Evolutionary conservation across 768 basidiomycete species (phyloP), one percentile per base, ranked within the genome.

Genomic region (Tubosaeta sp.): DNA sequence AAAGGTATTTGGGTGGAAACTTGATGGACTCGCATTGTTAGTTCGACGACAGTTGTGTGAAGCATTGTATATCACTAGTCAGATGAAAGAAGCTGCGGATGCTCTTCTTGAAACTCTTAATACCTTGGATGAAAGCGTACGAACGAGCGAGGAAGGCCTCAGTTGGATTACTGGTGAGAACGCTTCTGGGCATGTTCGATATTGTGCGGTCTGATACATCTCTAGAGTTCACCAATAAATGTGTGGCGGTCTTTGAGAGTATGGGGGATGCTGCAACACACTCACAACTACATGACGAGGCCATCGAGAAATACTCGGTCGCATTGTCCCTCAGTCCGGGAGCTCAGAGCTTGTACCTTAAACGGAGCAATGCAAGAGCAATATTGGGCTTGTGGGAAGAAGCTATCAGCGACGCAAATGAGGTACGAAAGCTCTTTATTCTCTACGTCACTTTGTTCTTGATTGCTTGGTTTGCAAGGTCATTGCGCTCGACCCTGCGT

Each of bases 1-100:
- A 51, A 42, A 58, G 58, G 25, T 60, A 29, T 60, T 56, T 46
- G 54, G 48, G 17, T 60, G 59, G 59, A 27, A 46, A 32, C 48
- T 56, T 4, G 54, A 54, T 0, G 49, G 42, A 22, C 50, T 59
- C 43, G 48, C 46, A 14, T 17, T 59, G 29, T 50, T 46, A 5
- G 34, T 46, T 13, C 42, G 47, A 35, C 50, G 51, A 32, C 46
- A 51, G 26, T 27, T 59, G 17, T 59, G 57, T n/a, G 57, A 58
- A 48, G 51, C 46, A 2, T 45, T 58, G 10, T 41, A 57, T 31
- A 48, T 51, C 22, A 57, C 33, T 0, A 51, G 57, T 16, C 49
- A 45, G 17, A 50, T 57, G 32, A 52, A 57, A 33, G 57, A 57
- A 8, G 45, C 55, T 27, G 57, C 46, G 4, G 55, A 51, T 13